Percentiles rank a stretch among this genome's conserved stretches.
Conservation (phyloP, 2,329 filamentous ascomycete genomes). For the Cladophialophora psammophila region DNA sequence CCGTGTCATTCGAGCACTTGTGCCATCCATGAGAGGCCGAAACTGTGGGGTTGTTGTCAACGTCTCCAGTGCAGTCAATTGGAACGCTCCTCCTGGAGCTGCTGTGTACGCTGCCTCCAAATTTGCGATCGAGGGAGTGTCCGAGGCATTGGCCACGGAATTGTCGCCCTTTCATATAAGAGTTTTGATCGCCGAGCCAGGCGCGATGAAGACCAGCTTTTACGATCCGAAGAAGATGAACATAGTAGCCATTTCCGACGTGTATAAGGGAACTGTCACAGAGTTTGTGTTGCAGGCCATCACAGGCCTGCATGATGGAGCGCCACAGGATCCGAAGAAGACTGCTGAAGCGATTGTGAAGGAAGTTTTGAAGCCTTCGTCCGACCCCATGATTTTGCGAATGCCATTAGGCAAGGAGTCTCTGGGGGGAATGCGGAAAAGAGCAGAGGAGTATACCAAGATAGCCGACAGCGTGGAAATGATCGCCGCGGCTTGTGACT, state of each 20-base stretch:
- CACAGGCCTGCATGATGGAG: conserved; percentile 26
- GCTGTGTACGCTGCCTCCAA: conserved; percentile 47
- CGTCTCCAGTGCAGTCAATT: conserved; percentile 18
- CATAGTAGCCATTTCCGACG: conserved; percentile 16
- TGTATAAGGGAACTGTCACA: conserved; percentile 25
- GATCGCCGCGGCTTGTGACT: conserved; percentile 19
- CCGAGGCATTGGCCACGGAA: conserved; percentile 49
- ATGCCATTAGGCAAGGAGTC: conserved; percentile 50
- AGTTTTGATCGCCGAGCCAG: conserved; percentile 53
- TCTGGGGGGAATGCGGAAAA: conserved; percentile 38
- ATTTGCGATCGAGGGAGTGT: conserved; percentile 52
- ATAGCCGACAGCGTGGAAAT: conserved; percentile 13
- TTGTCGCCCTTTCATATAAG: conserved; percentile 47
- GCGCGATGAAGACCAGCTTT: conserved; percentile 54
- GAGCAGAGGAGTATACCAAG: conserved; percentile 1
- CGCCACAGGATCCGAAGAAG: conserved; percentile 48
- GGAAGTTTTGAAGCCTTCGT: conserved; percentile 44
- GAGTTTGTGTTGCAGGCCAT: conserved; percentile 24
- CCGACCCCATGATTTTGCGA: conserved; percentile 45
- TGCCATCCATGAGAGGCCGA: conserved; percentile 30
- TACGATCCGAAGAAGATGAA: conserved; percentile 37
- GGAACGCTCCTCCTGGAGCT: conserved; percentile 41
- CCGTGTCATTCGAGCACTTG: conserved; percentile 31
- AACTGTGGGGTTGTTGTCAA: conserved; percentile 34
- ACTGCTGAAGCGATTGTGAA: conserved; percentile 48